Evolutionary conservation across 2,329 filamentous ascomycete genomes (phyloP), one percentile per base, ranked within the genome.

Genomic region (Aspergillus persii): DNA sequence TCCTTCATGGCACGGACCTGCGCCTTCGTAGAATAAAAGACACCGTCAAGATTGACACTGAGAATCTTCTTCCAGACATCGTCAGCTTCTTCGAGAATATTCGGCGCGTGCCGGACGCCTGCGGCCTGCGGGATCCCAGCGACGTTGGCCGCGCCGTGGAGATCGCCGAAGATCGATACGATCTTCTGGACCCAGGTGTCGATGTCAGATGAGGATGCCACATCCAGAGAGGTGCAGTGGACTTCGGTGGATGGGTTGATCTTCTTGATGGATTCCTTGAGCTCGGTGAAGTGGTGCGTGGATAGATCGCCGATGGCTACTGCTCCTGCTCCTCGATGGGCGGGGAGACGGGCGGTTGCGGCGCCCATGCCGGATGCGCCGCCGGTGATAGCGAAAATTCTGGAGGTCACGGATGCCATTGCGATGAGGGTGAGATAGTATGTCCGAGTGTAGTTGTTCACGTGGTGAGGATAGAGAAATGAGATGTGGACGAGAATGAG

Each of bases 321-420:
- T 15, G 29, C 50, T n/a, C 23, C 36, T 15, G 62, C 62, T 27
- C 58, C 58, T 12, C 59, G 56, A 47, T 60, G 49, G 9, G 61
- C 63, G 23, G 63, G 63, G 8, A 65, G 58, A n/a, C 47, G 54
- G 9, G 47, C 48, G 18, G 58, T 61, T 23, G 63, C 61, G n/a
- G 63, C 63, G 3, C 63, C 63, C 6, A 65, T 65, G 12, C 63
- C 61, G n/a, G 63, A 65, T 41, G 63, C 60, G 47, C 63, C 63
- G 23, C 63, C 63, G 15, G 63, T 65, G 56, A 65, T 54, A 27
- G 63, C 56, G 44, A 61, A 63, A 8, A 55, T 53, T 15, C 33
- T 39, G 30, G 50, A 44, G 5, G 33, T 8, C 30, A 53, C 8
- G 36, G 50, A 39, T 30, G 27, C 27, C 27, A 50, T 50, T n/a